Conservation (phyloP, 805 yeast species). For the Wickerhamomyces bisporus region DNA sequence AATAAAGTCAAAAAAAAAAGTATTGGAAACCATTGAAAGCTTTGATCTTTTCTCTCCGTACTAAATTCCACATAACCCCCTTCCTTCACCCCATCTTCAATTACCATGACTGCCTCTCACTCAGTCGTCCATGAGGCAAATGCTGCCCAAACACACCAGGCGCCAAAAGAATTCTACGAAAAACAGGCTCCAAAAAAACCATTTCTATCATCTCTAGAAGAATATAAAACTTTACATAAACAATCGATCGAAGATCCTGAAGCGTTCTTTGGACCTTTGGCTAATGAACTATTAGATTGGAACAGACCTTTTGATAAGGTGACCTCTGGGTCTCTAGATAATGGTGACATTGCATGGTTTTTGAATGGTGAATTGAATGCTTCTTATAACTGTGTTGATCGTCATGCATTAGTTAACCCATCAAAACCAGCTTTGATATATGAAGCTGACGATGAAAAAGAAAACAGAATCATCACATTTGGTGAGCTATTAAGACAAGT, state of each 20-base stretch:
- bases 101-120: conserved; percentile 23
- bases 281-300: conserved; percentile 73
- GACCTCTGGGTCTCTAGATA: conserved; percentile 38
- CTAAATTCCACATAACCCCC: too few species aligned
- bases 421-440: conserved; percentile 79
- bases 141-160: conserved; percentile 25
- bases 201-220: conserved; percentile 37
- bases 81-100: too few species aligned
- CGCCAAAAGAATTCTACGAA: conserved; percentile 35
- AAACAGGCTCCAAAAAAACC: conserved; percentile 32
- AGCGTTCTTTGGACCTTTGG: conserved; percentile 72
- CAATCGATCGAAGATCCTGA: conserved; percentile 78
- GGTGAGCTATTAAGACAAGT: conserved; percentile 84
- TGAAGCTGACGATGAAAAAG: conserved; percentile 88
- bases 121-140: conserved; percentile 36
- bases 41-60: too few species aligned
- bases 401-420: conserved; percentile 88
- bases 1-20: too few species aligned
- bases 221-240: conserved; percentile 64
- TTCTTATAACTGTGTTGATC: conserved; percentile 87
- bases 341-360: conserved; percentile 63
- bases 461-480: conserved; percentile 71
- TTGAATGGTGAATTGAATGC: conserved; percentile 84
- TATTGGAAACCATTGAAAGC: too few species aligned
- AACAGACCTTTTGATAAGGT: conserved; percentile 67